These are phyloP conservation scores for Skeletonema menzelii DNA, from an alignment of 108 stramenopile genomes.

Conservation along the genomic window DNA sequence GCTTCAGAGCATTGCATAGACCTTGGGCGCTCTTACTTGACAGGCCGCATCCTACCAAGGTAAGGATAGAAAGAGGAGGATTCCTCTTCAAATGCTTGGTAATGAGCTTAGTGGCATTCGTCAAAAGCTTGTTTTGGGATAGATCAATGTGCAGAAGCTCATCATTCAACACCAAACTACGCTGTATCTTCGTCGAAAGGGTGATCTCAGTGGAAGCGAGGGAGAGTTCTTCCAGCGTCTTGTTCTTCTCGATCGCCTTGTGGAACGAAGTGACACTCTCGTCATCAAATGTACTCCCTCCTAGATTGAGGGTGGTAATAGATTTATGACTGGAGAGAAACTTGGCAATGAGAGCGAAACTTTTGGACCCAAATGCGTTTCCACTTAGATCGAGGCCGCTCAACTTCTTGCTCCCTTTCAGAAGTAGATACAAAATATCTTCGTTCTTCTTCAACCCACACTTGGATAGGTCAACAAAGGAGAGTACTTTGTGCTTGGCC, in stretches of 20 bases:
- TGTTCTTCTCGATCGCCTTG: not conserved
- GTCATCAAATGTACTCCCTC: not conserved
- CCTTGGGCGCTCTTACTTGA: not conserved
- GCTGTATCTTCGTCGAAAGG: not conserved
- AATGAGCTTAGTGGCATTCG: not conserved
- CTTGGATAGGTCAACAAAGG: not conserved
- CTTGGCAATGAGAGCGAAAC: not conserved
- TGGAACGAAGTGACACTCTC: not conserved
- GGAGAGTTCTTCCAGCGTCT: not conserved
- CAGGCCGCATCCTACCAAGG: not conserved
- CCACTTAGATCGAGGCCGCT: not conserved
- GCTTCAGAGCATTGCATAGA: not conserved
- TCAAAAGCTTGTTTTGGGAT: not conserved
- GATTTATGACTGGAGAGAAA: not conserved
- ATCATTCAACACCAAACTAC: not conserved
- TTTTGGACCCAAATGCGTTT: not conserved
- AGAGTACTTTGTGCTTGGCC: not conserved
- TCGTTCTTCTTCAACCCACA: not conserved
- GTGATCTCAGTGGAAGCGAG: not conserved
- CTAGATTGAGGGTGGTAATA: not conserved
- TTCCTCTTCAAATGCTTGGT: not conserved
- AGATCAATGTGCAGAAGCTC: not conserved
- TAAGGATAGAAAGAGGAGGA: conserved; percentile 1
- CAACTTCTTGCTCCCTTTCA: not conserved
- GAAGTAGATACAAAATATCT: not conserved